Evolutionary conservation across 306 rosid genomes (phyloP).

Genomic region (Pachyrhizus erosus): DNA sequence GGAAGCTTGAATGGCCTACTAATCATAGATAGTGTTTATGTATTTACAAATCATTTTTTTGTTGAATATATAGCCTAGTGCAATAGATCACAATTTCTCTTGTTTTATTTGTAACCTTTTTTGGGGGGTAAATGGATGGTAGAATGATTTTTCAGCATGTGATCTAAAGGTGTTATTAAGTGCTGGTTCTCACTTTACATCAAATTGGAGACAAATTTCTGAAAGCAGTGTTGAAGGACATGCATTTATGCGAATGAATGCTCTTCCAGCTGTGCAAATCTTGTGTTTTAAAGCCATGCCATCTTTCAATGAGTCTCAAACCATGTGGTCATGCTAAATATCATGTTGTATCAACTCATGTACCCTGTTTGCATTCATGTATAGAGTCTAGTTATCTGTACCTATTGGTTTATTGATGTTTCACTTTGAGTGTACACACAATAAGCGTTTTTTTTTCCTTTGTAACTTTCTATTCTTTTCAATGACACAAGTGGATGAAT

Average conservation of each 20-base stretch:
- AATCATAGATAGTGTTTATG: conserved; percentile 19
- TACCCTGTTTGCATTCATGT: conserved; percentile 45
- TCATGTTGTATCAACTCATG: conserved; percentile 51
- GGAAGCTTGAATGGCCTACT: conserved; percentile 48
- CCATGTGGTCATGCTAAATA: conserved; percentile 34
- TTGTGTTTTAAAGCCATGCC: conserved; percentile 6
- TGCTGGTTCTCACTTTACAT: conserved; percentile 1
- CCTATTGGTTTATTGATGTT: conserved; percentile 32
- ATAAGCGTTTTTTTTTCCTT: not conserved
- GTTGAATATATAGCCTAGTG: conserved; percentile 40
- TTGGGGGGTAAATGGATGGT: conserved; percentile 37
- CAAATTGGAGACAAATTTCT: conserved; percentile 18
- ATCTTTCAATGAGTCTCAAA: conserved; percentile 33
- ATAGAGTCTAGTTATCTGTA: conserved; percentile 41
- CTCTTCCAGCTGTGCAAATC: conserved; percentile 7
- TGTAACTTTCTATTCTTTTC: not conserved
- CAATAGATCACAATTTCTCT: conserved; percentile 37
- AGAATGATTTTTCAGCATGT: conserved; percentile 32
- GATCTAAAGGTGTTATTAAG: conserved; percentile 1
- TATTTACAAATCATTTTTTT: conserved; percentile 45
- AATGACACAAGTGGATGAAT: not conserved
- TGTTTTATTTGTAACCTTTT: conserved; percentile 32
- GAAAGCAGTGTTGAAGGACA: conserved; percentile 39
- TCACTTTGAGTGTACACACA: not conserved
- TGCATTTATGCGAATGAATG: conserved; percentile 21